Evolutionary conservation across 2,329 filamentous ascomycete genomes (phyloP).

Genomic region (Colletotrichum siamense): DNA sequence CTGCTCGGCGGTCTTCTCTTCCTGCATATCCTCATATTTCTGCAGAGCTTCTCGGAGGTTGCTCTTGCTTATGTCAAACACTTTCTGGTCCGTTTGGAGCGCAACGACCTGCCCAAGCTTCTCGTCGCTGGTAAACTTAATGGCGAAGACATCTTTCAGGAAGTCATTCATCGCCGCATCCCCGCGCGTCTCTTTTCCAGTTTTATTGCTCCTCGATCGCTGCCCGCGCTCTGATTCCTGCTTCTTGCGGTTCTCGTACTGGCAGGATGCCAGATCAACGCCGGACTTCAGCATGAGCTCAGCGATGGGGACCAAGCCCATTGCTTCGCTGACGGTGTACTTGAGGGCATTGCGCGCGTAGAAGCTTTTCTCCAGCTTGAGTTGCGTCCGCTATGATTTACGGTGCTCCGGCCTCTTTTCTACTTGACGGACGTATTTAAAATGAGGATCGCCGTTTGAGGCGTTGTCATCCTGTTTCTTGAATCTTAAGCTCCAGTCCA

Average conservation of each 20-base stretch:
- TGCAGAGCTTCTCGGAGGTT: neutral
- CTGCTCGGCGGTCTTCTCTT: neutral
- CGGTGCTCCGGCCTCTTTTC: neutral
- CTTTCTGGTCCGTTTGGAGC: neutral
- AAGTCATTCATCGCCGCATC: neutral
- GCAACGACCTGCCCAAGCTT: neutral
- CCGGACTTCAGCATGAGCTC: neutral
- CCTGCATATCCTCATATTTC: neutral
- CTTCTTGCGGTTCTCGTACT: neutral
- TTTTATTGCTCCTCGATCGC: neutral
- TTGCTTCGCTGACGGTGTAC: neutral
- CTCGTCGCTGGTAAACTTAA: neutral
- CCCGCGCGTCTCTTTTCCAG: neutral
- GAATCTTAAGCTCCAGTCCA: neutral
- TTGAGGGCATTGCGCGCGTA: neutral
- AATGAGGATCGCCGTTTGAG: neutral
- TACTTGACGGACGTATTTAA: neutral
- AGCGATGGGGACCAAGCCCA: neutral
- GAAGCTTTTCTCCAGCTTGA: neutral
- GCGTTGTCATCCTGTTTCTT: neutral
- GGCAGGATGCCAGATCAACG: neutral
- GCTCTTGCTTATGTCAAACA: neutral
- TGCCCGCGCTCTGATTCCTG: neutral
- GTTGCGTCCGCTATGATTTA: neutral
- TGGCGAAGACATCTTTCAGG: neutral